phyloP scores from a whole-genome alignment of 352 stramenopile species.

The Phytophthora brassicae region DNA sequence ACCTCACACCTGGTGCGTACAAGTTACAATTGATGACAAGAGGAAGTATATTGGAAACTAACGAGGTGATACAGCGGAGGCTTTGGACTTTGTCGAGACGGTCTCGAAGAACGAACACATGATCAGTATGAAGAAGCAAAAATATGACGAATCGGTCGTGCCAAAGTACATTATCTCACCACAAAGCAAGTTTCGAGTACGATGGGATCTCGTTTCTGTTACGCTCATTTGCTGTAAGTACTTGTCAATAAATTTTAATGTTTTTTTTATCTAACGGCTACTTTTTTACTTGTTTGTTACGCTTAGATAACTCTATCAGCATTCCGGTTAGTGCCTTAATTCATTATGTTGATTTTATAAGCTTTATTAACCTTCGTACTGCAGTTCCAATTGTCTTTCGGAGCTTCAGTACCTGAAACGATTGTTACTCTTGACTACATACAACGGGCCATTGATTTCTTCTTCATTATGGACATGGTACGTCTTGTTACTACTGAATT shows the following conservation, averaged over 20 bases:
- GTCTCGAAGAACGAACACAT: constrained; percentile 80
- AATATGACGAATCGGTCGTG: constrained; percentile 83
- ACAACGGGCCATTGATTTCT: constrained; percentile 60
- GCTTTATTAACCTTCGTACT: background rate
- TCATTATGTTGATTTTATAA: background rate
- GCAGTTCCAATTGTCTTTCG: constrained; percentile 77
- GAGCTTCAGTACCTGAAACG: constrained; percentile 18
- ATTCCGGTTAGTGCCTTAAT: constrained; percentile 54
- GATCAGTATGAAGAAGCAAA: constrained; percentile 86
- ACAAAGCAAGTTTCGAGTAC: constrained; percentile 70
- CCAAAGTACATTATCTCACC: constrained; percentile 78
- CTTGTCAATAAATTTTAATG: background rate
- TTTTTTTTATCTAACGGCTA: background rate
- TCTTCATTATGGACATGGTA: constrained; percentile 80
- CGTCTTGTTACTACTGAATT: constrained; percentile 2
- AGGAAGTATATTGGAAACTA: background rate
- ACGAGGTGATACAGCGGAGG: constrained; percentile 49
- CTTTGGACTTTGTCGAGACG: constrained; percentile 75
- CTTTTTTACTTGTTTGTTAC: background rate
- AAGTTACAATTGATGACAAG: background rate
- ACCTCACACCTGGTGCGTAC: constrained; percentile 69
- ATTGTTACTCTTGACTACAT: constrained; percentile 45
- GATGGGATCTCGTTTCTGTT: constrained; percentile 76
- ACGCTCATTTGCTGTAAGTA: constrained; percentile 68
- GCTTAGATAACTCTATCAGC: constrained; percentile 72